Conservation (phyloP, 2,329 filamentous ascomycete species). For the Botryotinia globosa region DNA sequence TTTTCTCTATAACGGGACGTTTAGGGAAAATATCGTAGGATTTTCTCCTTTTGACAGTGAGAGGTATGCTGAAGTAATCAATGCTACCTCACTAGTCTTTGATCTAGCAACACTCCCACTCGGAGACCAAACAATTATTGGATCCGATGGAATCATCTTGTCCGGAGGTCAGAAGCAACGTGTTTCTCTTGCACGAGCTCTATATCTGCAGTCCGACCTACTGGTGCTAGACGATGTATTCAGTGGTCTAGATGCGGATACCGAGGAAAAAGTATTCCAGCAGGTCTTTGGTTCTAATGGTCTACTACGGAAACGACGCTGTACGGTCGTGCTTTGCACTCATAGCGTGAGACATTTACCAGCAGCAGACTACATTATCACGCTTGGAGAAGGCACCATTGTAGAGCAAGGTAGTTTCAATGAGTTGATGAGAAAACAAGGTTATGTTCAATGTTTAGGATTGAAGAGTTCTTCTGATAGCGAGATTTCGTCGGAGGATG, state of each 20-base stretch:
- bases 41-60: constrained; percentile 29
- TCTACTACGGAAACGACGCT: constrained; percentile 34
- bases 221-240: constrained; percentile 33
- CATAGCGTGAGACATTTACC: constrained; percentile 39
- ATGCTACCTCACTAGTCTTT: constrained; percentile 27
- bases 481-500: constrained; percentile 17
- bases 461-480: constrained; percentile 28
- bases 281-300: constrained; percentile 22
- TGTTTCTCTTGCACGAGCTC: constrained; percentile 31
- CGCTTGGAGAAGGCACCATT: constrained; percentile 35
- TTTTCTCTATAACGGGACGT: constrained; percentile 44
- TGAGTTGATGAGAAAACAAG: constrained; percentile 18
- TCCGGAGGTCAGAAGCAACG: constrained; percentile 33
- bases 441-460: constrained; percentile 1
- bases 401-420: constrained; percentile 39
- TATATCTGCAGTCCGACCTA: constrained; percentile 22
- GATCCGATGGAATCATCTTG: constrained; percentile 37
- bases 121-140: constrained; percentile 35
- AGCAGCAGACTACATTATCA: constrained; percentile 44
- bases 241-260: constrained; percentile 30
- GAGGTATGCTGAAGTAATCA: constrained; percentile 31
- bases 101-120: constrained; percentile 31
- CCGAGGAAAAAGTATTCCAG: constrained; percentile 25
- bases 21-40: constrained; percentile 27
- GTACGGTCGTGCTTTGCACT: constrained; percentile 36